Evolutionary conservation across 352 stramenopile species (phyloP).

Genomic region (Phytophthora agathidicida): DNA sequence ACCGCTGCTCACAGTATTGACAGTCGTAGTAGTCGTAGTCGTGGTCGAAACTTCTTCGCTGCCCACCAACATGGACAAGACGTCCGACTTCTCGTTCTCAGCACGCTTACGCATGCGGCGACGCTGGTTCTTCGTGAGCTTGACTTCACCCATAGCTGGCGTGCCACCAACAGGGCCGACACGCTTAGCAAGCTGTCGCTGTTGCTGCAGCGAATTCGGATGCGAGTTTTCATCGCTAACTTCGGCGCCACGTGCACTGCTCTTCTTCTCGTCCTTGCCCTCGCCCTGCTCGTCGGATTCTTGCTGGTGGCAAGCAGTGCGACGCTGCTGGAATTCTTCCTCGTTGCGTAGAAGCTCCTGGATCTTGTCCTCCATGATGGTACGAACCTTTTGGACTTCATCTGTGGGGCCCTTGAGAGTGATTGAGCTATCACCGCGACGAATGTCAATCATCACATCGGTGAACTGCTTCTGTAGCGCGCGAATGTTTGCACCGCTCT

Average conservation of each 20-base stretch:
- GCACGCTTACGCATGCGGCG: constrained; percentile 79
- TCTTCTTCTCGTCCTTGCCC: constrained; percentile 24
- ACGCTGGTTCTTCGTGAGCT: constrained; percentile 84
- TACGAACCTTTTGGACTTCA: constrained; percentile 59
- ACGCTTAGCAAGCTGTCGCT: constrained; percentile 13
- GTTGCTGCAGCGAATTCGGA: constrained; percentile 22
- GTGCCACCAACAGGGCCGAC: constrained; percentile 44
- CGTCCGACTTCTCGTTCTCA: constrained; percentile 76
- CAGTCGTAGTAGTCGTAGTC: constrained; percentile 34
- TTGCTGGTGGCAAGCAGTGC: constrained; percentile 34
- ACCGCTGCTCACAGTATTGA: constrained; percentile 24
- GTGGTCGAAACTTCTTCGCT: constrained; percentile 11
- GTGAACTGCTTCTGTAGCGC: constrained; percentile 70
- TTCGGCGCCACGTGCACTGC: constrained; percentile 11
- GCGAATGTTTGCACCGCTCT: constrained; percentile 79
- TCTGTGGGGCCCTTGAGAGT: constrained; percentile 58
- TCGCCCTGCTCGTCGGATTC: constrained; percentile 44
- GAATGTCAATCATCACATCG: constrained; percentile 70
- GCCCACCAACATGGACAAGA: constrained; percentile 67
- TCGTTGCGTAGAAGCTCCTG: constrained; percentile 60
- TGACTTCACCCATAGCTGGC: constrained; percentile 38
- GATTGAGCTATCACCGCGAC: constrained; percentile 51
- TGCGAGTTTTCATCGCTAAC: constrained; percentile 43
- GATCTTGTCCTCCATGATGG: constrained; percentile 76
- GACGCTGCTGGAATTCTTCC: constrained; percentile 54